Base-by-base conservation (phyloP, 345 rosid species). In the Stellera chamaejasme region DNA sequence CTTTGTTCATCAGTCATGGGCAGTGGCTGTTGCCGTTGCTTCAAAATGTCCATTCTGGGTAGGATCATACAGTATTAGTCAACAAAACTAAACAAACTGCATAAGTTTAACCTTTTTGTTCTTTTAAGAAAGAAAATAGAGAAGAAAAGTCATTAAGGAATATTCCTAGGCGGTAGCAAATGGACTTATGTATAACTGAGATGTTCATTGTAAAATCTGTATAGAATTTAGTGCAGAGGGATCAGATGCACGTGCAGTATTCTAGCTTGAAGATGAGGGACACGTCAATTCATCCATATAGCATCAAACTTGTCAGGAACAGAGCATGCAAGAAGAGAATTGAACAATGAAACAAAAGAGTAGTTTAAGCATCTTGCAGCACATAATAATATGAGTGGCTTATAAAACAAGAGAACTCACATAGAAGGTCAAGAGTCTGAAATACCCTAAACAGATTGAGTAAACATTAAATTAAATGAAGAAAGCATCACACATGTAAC, bases 21-120 rank as follows among this genome's bases (percentile, higher is more conserved):
- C 55, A 26, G 78, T 66, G 49, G 69, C 73, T 28, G 65, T 55
- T 80, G 83, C 65, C 87, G 76, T 59, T 73, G 79, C 60, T 71
- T 64, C 66, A 93, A 66, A 56, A 81, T 61, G 25, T 45, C 27
- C 48, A 71, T 70, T 52, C 97, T 92, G 72, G 56, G 66, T 16
- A 45, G 42, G 23, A 52, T 56, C 51, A 54, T 43, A 60, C 51
- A 54, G 50, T 52, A 59, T 59, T 27, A 70, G 45, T 52, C 32
- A 13, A 25, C 10, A 2, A 16, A 3, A 13, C 23, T 45, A 49
- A 19, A 58, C 12, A 23, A 23, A 11, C 10, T 50, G 25, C 11
- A 50, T 50, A 32, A 11, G 45, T 45, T 23, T 2, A 57, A 11
- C 23, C 8, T 25, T 52, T 52, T 41, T 1, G 10, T 13, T 44